phyloP scores from a whole-genome alignment of 164 flowering plant species.

The Annona cherimola region DNA sequence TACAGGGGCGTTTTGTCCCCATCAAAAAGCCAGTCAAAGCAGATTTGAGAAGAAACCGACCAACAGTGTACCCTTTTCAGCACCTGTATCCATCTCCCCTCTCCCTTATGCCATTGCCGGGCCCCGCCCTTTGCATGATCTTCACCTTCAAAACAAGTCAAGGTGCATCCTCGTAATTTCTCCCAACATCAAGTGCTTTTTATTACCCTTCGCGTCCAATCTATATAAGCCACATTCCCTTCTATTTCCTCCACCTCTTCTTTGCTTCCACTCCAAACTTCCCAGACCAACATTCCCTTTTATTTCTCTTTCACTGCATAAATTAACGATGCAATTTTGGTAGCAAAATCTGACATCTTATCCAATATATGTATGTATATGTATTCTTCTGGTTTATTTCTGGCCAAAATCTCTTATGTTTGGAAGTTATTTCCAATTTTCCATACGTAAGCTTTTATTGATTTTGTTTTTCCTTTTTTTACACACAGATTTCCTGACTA shows the following conservation, averaged over 20 bases:
- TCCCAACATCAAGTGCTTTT: slow-evolving; percentile 2
- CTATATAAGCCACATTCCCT: slow-evolving; percentile 24
- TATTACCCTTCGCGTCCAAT: slow-evolving; percentile 6
- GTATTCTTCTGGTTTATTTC: too few relatives aligned
- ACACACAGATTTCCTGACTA: neutral
- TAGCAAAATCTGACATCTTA: slow-evolving; percentile 2
- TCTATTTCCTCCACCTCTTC: neutral
- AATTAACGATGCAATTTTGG: neutral
- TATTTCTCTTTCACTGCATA: neutral
- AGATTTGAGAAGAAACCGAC: slow-evolving; percentile 45
- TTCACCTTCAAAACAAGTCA: slow-evolving; percentile 32
- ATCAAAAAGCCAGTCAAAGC: slow-evolving; percentile 25
- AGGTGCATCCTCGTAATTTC: slow-evolving; percentile 37
- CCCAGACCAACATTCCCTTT: neutral
- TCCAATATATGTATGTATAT: neutral
- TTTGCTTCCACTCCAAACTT: slow-evolving; percentile 17
- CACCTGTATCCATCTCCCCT: slow-evolving; percentile 38
- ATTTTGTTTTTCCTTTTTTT: neutral
- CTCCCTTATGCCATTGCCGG: slow-evolving; percentile 27
- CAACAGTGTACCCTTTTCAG: slow-evolving; percentile 37
- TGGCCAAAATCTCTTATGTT: too few relatives aligned
- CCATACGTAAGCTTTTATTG: neutral
- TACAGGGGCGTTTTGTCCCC: slow-evolving; percentile 11
- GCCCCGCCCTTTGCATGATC: neutral
- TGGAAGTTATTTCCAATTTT: too few relatives aligned